phyloP scores from a whole-genome alignment of 352 stramenopile species.

The Peronosclerospora sorghi region DNA sequence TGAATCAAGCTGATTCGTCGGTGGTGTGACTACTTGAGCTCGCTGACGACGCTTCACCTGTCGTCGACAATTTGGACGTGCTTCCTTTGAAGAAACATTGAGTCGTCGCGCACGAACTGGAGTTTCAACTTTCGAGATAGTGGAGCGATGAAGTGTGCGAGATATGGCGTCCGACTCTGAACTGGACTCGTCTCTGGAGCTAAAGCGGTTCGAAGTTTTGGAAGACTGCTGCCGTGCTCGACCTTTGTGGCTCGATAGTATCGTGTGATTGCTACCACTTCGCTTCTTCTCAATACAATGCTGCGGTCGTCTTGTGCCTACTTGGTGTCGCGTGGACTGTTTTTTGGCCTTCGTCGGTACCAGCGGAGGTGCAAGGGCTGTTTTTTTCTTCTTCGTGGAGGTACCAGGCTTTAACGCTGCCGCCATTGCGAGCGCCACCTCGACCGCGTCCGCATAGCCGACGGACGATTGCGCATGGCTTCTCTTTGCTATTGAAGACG shows the following conservation, averaged over 20 bases:
- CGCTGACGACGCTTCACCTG: background rate
- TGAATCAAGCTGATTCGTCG: background rate
- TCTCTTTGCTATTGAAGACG: background rate
- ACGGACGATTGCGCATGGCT: constrained; percentile 6
- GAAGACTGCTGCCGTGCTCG: background rate
- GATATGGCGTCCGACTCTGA: background rate
- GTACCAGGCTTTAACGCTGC: constrained; percentile 8
- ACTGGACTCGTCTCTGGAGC: background rate
- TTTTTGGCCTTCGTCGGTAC: constrained; percentile 8
- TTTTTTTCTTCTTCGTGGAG: constrained; percentile 3
- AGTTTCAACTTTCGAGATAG: background rate
- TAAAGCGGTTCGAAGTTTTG: constrained; percentile 3
- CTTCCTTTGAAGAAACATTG: background rate
- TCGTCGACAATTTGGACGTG: background rate
- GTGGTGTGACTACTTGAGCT: background rate
- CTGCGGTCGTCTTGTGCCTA: background rate
- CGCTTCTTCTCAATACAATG: background rate
- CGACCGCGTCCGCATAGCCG: constrained; percentile 18
- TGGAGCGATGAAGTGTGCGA: background rate
- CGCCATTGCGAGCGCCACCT: constrained; percentile 21
- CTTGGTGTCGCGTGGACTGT: background rate
- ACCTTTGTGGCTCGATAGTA: background rate
- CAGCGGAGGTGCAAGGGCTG: constrained; percentile 4
- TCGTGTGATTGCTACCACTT: background rate
- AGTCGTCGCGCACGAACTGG: background rate